A percentile compares a stretch with the other conserved stretches of the same genome.
Conservation (phyloP, 139 green algal species). For the Chlorella sp. region DNA sequence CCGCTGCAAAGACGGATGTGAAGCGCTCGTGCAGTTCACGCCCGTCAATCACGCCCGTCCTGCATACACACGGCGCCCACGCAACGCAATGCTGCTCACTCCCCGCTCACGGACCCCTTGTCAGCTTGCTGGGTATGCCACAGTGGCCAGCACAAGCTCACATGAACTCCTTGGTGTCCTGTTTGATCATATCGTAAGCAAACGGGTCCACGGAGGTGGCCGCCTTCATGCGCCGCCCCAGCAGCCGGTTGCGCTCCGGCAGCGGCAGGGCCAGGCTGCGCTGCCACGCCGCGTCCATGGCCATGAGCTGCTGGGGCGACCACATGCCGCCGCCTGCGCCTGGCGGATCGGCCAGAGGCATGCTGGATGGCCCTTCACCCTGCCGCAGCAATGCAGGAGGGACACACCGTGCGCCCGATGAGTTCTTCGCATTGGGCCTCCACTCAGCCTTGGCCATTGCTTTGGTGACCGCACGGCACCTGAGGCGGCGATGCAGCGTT, state of each 20-base stretch:
- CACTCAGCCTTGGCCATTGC: no score
- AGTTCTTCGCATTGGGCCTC: no score
- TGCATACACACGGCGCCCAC: constrained; percentile 8
- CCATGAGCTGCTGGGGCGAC: background rate
- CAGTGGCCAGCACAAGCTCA: constrained; percentile 14
- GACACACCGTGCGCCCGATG: no score
- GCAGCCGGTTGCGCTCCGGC: constrained; percentile 24
- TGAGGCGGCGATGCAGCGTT: no score
- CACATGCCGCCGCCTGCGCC: no score
- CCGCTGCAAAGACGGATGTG: constrained; percentile 23
- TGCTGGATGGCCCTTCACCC: no score
- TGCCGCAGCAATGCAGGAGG: no score
- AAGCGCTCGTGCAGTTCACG: constrained; percentile 31
- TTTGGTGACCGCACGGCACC: no score
- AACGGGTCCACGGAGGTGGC: constrained; percentile 15
- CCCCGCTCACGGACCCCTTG: no score
- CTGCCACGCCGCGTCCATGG: background rate
- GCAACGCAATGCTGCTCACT: no score
- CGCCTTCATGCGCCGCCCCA: constrained; percentile 18
- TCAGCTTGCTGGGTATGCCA: no score
- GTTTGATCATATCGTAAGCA: constrained; percentile 24
- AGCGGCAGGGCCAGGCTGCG: background rate
- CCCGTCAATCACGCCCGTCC: constrained; percentile 19
- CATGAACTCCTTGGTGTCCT: constrained; percentile 29
- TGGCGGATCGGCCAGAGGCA: no score